A percentile compares a stretch with the other conserved stretches of the same genome.
Conservation (phyloP, 805 yeast species). For the Tetrapisispora pingtungensis region DNA sequence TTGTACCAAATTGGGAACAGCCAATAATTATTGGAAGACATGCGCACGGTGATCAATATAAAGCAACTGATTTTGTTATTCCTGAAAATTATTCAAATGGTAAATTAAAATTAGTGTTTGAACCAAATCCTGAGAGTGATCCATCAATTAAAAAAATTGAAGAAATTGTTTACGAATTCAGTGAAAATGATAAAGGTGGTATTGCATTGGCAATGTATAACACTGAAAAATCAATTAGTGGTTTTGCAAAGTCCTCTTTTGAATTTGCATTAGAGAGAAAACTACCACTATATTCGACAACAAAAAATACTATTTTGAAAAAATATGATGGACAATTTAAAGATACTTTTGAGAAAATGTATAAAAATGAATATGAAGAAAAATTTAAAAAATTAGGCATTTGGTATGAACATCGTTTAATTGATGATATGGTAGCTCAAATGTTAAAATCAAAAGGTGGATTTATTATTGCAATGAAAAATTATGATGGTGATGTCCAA, state of each 20-base stretch:
- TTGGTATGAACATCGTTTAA: slow-evolving; percentile 94
- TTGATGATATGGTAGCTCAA: slow-evolving; percentile 98
- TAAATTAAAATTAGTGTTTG: slow-evolving; percentile 63
- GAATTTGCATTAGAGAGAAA: slow-evolving; percentile 72
- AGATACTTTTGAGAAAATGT: slow-evolving; percentile 80
- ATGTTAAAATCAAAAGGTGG: slow-evolving; percentile 96
- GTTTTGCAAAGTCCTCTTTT: slow-evolving; percentile 90
- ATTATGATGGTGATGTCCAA: slow-evolving; percentile 96
- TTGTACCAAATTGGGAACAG: slow-evolving; percentile 86
- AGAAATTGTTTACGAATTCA: slow-evolving; percentile 38
- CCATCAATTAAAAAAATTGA: slow-evolving; percentile 16
- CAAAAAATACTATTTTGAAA: slow-evolving; percentile 92
- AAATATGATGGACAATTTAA: slow-evolving; percentile 92
- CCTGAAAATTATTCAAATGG: slow-evolving; percentile 53
- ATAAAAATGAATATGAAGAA: slow-evolving; percentile 55
- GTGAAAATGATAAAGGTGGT: slow-evolving; percentile 41
- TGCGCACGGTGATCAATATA: slow-evolving; percentile 95
- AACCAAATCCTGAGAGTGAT: slow-evolving; percentile 47
- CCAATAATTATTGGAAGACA: slow-evolving; percentile 97
- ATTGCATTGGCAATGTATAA: slow-evolving; percentile 92
- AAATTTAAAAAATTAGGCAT: slow-evolving; percentile 72
- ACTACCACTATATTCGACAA: slow-evolving; percentile 74
- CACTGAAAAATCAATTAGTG: slow-evolving; percentile 82
- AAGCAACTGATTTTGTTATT: slow-evolving; percentile 77
- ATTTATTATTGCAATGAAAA: slow-evolving; percentile 89